Base-by-base conservation (phyloP, 1,284 basidiomycete species). In the Fistulinella cinereoalba region DNA sequence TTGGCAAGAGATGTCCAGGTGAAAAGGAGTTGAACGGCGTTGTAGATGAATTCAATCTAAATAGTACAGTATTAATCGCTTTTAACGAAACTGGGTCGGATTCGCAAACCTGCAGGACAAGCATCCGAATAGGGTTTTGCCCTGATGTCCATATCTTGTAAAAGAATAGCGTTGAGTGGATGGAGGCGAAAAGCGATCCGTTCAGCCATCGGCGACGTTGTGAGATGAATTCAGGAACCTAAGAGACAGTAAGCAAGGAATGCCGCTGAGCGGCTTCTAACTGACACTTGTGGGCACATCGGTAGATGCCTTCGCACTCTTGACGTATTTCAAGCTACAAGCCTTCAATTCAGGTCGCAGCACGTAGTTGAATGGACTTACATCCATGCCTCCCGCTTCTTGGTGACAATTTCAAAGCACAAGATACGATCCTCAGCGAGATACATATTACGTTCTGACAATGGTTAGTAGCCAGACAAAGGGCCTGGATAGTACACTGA, bases 331-430 rank as follows among this genome's bases (percentile, higher is more conserved):
- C 55, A 94, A 71, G 19, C 88, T 88, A 54, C 28, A 50, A 34
- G 48, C 11, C 16, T 13, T 60, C 16, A 64, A 39, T 37, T 40
- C 31, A n/a, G 21, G 27, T 23, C 23, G 10, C 21, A 18, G 48
- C 18, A 49, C 4, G 18, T 6, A 22, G 31, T 9, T 12, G 7
- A 40, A 38, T 23, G 34, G 16, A 75, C 86, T 57, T 72, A 88
- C 85, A 80, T 76, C 88, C 87, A 90, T 37, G 80, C 84, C 64
- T 89, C 86, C 22, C 71, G 72, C 64, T 88, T 88, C 76, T 97
- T 98, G 5, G 94, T 95, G 41, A 97, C 92, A 42, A 99, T 91
- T 70, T 98, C 96, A 69, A 97, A 99, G 69, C 95, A 98, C 37
- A 97, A 72, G 53, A 98, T 97, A 61, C 96, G 90, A 72, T 97